Evolutionary conservation across 164 flowering plant genomes (phyloP), one percentile per base, ranked within the genome.

Genomic region (Protea cynaroides): DNA sequence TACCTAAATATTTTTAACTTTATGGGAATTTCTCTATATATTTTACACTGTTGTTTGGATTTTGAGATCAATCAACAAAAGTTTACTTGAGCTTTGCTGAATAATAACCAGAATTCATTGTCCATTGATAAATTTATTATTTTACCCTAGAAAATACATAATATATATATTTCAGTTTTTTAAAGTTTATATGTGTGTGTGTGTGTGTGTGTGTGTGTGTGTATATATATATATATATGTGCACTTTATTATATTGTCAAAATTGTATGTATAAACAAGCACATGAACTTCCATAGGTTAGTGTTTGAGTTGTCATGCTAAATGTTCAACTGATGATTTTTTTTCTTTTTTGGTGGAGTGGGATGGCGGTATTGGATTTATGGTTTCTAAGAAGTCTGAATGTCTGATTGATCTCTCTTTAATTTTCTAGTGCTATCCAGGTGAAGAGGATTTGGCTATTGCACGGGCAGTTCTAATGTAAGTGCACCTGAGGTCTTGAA

Each of bases 401-500:
- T 29, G 29, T 46, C 71, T 44, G 17, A 62, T 62, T 63, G 36
- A 58, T 58, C 22, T 8, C 56, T 70, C 57, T 66, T 70, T 36
- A 29, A 61, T 29, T 58, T 25, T 80, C 75, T 84, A 93, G 99
- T 94, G 99, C 76, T 94, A 91, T 81, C 96, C 97, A 24, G 99
- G 96, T 64, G 99, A 94, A 83, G 99, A 88, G 83, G 99, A 94
- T 71, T 25, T 94, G 77, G 97, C 99, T 57, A 83, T 94, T 81
- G 92, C 90, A 43, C 81, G 97, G 40, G 97, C 92, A 56, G 74
- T 85, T 71, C 78, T 94, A 64, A 80, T 85, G 98, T 94, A 75
- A 89, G 92, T 66, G 37, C 25, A 25, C 55, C 58, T 38, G n/a
- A n/a, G n/a, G n/a, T n/a, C n/a, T n/a, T n/a, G 25, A 66, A 47